phyloP scores from a whole-genome alignment of 176 grass and related monocot genomes.

The Luzula sylvatica region DNA sequence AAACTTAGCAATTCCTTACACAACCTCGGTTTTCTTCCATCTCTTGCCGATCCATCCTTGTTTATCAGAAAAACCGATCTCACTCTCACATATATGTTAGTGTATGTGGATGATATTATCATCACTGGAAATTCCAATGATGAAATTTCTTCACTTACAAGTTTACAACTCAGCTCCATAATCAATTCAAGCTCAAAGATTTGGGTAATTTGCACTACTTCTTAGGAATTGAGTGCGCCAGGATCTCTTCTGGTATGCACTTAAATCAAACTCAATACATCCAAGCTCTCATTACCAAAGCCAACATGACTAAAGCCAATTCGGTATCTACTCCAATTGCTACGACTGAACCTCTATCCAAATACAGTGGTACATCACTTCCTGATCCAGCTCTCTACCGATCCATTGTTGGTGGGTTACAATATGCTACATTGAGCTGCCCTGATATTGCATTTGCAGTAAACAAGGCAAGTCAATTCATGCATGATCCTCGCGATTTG shows the following conservation, averaged over 20 bases:
- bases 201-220: not conserved
- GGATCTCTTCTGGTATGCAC: too few relatives aligned
- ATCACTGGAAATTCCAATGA: not conserved
- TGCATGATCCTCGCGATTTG: not conserved
- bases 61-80: not conserved
- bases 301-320: not conserved
- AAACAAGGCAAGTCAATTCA: not conserved
- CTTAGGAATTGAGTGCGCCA: not conserved
- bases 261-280: conserved; percentile 3
- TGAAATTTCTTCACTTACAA: too few relatives aligned
- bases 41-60: not conserved
- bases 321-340: not conserved
- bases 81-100: not conserved
- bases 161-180: not conserved
- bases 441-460: not conserved
- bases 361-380: not conserved
- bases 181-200: not conserved
- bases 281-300: not conserved
- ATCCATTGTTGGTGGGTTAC: not conserved
- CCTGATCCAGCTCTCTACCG: not conserved
- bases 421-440: not conserved
- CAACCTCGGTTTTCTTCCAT: not conserved
- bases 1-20: not conserved
- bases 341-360: not conserved
- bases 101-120: conserved; percentile 8